Evolutionary conservation across 495 filamentous ascomycete species (phyloP).

Genomic region (Mytilinidion resinicola): DNA sequence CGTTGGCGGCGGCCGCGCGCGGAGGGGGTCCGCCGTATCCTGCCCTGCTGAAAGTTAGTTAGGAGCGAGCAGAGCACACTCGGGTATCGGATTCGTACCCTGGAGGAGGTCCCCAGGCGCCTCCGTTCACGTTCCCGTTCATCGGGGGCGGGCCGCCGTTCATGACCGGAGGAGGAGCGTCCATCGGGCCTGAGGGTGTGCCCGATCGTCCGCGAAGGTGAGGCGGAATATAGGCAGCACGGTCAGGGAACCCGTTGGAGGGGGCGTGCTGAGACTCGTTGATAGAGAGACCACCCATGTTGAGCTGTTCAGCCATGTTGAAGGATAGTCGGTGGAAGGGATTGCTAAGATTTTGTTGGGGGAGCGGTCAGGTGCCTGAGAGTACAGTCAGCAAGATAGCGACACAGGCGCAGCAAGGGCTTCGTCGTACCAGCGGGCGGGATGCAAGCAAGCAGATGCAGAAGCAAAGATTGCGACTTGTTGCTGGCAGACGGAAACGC

Average conservation of each 20-base stretch:
- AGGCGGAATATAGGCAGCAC: constrained; percentile 89
- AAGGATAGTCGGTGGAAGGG: constrained; percentile 12
- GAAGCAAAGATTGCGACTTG: constrained; percentile 12
- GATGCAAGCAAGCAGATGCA: too few relatives aligned
- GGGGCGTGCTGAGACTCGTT: constrained; percentile 65
- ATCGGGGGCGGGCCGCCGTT: constrained; percentile 28
- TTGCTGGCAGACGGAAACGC: constrained; percentile 29
- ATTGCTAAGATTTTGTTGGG: constrained; percentile 3
- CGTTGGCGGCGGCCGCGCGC: constrained; percentile 36
- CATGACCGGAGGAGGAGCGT: constrained; percentile 31
- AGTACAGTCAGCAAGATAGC: background rate
- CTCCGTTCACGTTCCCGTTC: constrained; percentile 51
- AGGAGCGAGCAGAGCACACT: background rate
- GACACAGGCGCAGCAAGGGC: background rate
- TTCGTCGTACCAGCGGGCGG: background rate
- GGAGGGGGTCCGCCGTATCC: constrained; percentile 25
- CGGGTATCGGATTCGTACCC: constrained; percentile 41
- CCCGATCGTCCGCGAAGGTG: constrained; percentile 67
- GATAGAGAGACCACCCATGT: constrained; percentile 79
- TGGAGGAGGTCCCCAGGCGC: constrained; percentile 50
- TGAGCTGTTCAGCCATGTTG: constrained; percentile 92
- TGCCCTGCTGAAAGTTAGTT: constrained; percentile 15
- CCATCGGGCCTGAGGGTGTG: constrained; percentile 16
- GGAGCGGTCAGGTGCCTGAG: constrained; percentile 1
- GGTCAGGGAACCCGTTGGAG: constrained; percentile 37